phyloP scores from a whole-genome alignment of 2,329 filamentous ascomycete species.

The Epichloe glyceriae region DNA sequence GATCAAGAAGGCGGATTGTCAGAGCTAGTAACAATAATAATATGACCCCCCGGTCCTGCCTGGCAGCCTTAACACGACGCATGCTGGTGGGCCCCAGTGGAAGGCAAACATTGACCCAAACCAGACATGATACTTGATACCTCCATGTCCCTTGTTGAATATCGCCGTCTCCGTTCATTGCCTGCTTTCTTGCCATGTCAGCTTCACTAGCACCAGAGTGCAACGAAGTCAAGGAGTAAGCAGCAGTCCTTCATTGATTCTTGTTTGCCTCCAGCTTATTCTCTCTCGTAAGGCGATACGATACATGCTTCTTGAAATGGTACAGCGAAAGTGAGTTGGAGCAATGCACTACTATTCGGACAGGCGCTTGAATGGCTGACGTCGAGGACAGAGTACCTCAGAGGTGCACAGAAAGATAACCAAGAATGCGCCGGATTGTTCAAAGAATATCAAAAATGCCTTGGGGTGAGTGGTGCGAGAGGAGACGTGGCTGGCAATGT shows the following conservation, averaged over 20 bases:
- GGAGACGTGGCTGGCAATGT: neutral
- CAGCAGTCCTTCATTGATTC: conserved; percentile 2
- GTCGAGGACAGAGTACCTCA: conserved; percentile 60
- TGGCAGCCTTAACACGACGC: no score
- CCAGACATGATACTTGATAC: neutral
- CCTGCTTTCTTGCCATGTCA: conserved; percentile 45
- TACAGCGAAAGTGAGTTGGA: conserved; percentile 81
- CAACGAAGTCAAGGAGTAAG: conserved; percentile 90
- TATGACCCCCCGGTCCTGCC: no score
- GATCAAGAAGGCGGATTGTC: no score
- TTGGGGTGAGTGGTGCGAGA: conserved; percentile 45
- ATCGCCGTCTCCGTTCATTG: neutral
- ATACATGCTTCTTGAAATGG: conserved; percentile 97
- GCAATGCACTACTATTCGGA: neutral
- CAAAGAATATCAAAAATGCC: conserved; percentile 74
- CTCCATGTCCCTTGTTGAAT: neutral
- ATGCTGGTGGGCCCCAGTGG: no score
- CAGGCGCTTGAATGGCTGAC: neutral
- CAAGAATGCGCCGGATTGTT: conserved; percentile 78
- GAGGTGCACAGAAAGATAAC: conserved; percentile 69
- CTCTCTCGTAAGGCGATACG: conserved; percentile 57
- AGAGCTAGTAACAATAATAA: no score
- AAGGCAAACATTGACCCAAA: no score
- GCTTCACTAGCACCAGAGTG: conserved; percentile 90
- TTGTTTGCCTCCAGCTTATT: conserved; percentile 1